A percentile compares a stretch with the other conserved stretches of the same genome.
Evolutionary conservation across 1,139 yeast genomes (phyloP).

Genomic region (Pichia kudriavzevii): DNA sequence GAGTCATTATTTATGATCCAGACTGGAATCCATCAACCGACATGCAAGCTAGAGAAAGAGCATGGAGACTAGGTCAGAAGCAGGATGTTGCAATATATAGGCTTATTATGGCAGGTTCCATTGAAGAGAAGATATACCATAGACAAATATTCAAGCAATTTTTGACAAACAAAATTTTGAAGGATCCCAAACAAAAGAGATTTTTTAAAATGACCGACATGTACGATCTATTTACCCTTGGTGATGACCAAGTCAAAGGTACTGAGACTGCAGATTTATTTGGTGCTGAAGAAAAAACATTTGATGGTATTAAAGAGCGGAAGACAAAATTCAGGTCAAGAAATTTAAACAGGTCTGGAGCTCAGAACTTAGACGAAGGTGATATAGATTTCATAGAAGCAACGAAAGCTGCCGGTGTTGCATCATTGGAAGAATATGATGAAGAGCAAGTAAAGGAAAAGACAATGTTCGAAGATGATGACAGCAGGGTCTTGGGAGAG

Average conservation of each 20-base stretch:
- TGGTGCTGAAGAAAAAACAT: conserved; percentile 41
- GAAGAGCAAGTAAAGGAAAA: conserved; percentile 31
- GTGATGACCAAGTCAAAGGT: conserved; percentile 62
- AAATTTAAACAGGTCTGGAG: background rate
- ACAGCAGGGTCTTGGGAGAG: conserved; percentile 11
- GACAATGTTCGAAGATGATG: conserved; percentile 17
- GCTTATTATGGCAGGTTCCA: conserved; percentile 89
- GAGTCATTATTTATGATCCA: conserved; percentile 92
- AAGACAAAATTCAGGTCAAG: conserved; percentile 17
- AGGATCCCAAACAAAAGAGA: conserved; percentile 90
- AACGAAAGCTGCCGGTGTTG: conserved; percentile 46
- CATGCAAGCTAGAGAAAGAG: conserved; percentile 92
- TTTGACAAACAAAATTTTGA: conserved; percentile 83
- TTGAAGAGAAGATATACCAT: conserved; percentile 94
- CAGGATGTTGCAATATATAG: conserved; percentile 89
- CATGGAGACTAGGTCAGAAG: conserved; percentile 95
- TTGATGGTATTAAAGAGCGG: conserved; percentile 31
- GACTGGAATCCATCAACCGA: conserved; percentile 99
- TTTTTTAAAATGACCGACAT: conserved; percentile 89
- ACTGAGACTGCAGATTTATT: conserved; percentile 63
- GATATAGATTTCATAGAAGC: conserved; percentile 43
- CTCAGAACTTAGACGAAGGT: conserved; percentile 30
- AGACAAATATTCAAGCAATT: conserved; percentile 95
- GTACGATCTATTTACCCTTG: conserved; percentile 81
- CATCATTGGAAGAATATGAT: conserved; percentile 44